Evolutionary conservation across 2,329 filamentous ascomycete species (phyloP).

Genomic region (Rhynchosporium agropyri): DNA sequence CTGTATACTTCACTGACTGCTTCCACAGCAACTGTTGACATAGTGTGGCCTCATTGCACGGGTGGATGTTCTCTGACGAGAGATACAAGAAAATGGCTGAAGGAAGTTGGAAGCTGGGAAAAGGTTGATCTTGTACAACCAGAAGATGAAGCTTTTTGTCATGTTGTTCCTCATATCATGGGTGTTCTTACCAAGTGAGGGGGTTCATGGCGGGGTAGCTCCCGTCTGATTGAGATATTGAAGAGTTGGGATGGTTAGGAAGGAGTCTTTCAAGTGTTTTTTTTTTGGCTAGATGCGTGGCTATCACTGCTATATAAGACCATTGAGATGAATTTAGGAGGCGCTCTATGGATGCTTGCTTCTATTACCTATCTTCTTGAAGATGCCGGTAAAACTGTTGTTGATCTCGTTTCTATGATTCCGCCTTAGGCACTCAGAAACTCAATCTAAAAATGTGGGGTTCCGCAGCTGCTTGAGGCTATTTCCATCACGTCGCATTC

Average conservation of each 20-base stretch:
- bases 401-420: background rate
- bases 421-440: too few relatives aligned
- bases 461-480: background rate
- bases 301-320: too few relatives aligned
- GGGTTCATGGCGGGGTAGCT: background rate
- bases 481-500: background rate
- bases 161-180: constrained; percentile 37
- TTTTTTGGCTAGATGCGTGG: too few relatives aligned
- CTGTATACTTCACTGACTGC: background rate
- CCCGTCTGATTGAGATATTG: too few relatives aligned
- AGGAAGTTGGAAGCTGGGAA: constrained; percentile 35
- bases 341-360: background rate
- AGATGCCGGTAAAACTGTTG: background rate
- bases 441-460: background rate
- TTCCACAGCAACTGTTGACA: constrained; percentile 31
- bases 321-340: too few relatives aligned
- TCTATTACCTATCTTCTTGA: background rate
- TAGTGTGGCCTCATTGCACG: constrained; percentile 38
- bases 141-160: constrained; percentile 31
- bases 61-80: constrained; percentile 39
- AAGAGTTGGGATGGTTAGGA: too few relatives aligned
- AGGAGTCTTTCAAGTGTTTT: too few relatives aligned
- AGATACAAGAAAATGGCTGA: constrained; percentile 36
- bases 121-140: constrained; percentile 36
- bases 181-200: constrained; percentile 36